Base-by-base conservation (phyloP, 805 yeast genomes). In the Metschnikowia cerradonensis region DNA sequence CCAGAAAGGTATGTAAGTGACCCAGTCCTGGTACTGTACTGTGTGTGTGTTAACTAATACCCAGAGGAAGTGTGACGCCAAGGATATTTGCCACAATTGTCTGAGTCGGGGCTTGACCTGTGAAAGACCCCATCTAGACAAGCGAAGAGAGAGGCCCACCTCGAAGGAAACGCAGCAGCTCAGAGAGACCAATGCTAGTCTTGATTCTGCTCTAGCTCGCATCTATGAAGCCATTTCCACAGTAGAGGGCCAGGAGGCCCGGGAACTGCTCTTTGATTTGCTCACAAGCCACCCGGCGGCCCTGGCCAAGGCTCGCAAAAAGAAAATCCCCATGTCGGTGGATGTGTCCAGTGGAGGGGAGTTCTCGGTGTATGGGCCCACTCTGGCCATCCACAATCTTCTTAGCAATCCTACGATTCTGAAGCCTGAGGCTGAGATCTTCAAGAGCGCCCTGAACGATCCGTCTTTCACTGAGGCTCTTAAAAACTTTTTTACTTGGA, bases 361-460 rank as follows among this genome's bases (percentile, higher is more conserved):
- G 34, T 58, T 42, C 41, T 55, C 57, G 32, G 55, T 58, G 11
- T 57, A 53, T 41, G 61, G 61, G 13, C 61, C 60, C 34, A 58
- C 61, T 0, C 55, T 57, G 3, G 59, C 61, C 10, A 56, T 57
- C 31, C 54, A 51, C 41, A 53, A 55, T 40, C 54, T 53, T 42
- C 55, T 57, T 7, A 54, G 52, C n/a, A 35, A 41, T 43, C 37
- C 55, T 1, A 33, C 50, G 6, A 45, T 48, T 4, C 45, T 53
- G 4, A 40, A 42, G 7, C 45, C 53, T 13, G 30, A 26, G 30
- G 42, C 48, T 2, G 52, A 50, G 30, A 34, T 45, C 6, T 49
- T 44, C 33, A 47, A 48, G 30, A 43, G 45, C 10, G 45, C 44
- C 2, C 52, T 52, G 39, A 36, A 51, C 41, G 54, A 48, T 31